Evolutionary conservation across 2,329 filamentous ascomycete genomes (phyloP), one percentile per base, ranked within the genome.

Genomic region (Monilinia polystroma): DNA sequence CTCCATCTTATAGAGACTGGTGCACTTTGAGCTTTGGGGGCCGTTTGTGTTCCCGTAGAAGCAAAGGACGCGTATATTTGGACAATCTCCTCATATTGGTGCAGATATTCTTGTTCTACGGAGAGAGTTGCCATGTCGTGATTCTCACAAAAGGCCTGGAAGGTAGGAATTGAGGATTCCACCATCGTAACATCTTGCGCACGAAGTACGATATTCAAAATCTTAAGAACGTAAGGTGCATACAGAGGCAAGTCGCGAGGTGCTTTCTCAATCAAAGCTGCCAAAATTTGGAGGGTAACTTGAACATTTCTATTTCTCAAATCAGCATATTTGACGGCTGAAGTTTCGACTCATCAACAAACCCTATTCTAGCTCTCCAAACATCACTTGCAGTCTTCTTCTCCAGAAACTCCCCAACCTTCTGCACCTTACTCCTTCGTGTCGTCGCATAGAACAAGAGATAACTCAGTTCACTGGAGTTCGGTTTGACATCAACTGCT

Each of bases 401-500:
- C 81, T 98, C 93, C 71, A 99, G 84, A 77, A 97, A 99, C 73
- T 88, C 88, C 78, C 92, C 93, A 72, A 99, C 93, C 80, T 99
- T 99, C 76, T 95, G 92, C 73, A 98, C 88, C 84, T 98, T 99
- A 79, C 91, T 94, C 71, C 92, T 89, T 68, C 94, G 91, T 73
- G 93, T 97, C 76, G 91, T 96, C 69, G 92, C 93, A 82, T 99
- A 98, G 84, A 96, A 98, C 65, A 98, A 87, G 71, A 99, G 86
- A 78, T 98, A 98, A 79, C 92, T 96, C 70, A 99, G 87, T 82
- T 99, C 95, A 80, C 92, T 96, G 72, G 92, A 92, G 80, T 98
- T 98, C 55, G 95, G 93, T 80, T 94, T 96, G 76, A 97, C 92
- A 75, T 97, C 92, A 77, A 93, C 90, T 70, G 91, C 89, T 63